Percentiles rank a stretch among this genome's conserved stretches.
These are phyloP conservation scores for Astrocystis sublimbata DNA, from an alignment of 495 filamentous ascomycete genomes.

Conservation along the genomic window DNA sequence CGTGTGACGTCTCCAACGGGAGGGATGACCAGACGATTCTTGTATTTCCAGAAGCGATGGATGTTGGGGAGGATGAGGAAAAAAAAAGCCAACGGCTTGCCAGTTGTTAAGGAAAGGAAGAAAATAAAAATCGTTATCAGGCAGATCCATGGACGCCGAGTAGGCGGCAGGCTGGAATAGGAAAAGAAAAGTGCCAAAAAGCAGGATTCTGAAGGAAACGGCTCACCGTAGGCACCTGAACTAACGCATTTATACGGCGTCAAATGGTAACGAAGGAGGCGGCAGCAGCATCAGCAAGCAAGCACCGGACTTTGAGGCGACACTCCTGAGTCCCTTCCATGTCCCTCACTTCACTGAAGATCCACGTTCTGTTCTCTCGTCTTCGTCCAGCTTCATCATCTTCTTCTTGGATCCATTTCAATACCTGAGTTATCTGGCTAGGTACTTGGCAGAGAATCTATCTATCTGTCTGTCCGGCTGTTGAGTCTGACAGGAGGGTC, in stretches of 20 bases:
- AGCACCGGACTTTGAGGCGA: background rate
- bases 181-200: constrained; percentile 16
- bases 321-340: background rate
- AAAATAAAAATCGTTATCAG: background rate
- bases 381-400: too few relatives aligned
- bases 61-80: too few relatives aligned
- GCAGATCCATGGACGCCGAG: constrained; percentile 12
- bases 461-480: too few relatives aligned
- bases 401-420: too few relatives aligned
- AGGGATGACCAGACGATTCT: too few relatives aligned
- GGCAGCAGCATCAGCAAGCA: too few relatives aligned
- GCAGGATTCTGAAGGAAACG: constrained; percentile 19
- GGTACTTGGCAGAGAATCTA: too few relatives aligned
- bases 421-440: too few relatives aligned
- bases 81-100: too few relatives aligned
- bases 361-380: background rate
- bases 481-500: too few relatives aligned
- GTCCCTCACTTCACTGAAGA: background rate
- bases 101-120: background rate
- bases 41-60: too few relatives aligned
- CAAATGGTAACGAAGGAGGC: background rate
- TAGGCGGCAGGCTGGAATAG: background rate
- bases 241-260: constrained; percentile 5
- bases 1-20: background rate
- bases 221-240: background rate